Evolutionary conservation across 2,329 filamentous ascomycete genomes (phyloP), one percentile per base, ranked within the genome.

Genomic region (Pseudocercospora crystallina): DNA sequence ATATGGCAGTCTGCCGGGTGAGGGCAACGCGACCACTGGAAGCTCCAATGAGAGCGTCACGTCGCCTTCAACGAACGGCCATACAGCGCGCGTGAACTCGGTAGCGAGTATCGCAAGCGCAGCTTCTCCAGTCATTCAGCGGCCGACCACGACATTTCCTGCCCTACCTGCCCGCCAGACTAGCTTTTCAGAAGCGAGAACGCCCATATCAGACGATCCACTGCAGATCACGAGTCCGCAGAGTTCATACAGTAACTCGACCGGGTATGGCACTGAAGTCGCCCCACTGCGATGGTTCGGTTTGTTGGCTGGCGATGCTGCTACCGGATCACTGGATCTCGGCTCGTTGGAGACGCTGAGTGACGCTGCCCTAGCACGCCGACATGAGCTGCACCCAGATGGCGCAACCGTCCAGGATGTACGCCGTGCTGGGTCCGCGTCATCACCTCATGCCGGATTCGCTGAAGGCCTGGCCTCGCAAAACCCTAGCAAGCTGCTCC

Each of bases 271-370:
- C 12, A 57, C 69, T 11, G 71, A 74, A 38, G 67, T 71, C 11
- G 75, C 74, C n/a, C 74, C 75, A 5, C 60, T 76, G 43, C 71
- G 73, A 54, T 78, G 75, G 73, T 77, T 77, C 54, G 75, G 76
- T 41, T 61, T 78, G 5, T 65, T 76, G 47, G 74, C 73, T 36
- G 71, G 72, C 40, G 73, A 76, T 57, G 73, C 72, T 5, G 65
- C 69, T 32, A 67, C 67, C 11, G 54, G 48, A 11, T 50, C 53
- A 11, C 49, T 60, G 10, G 57, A 65, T 34, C 29, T 55, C 12
- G 56, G 53, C 5, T 51, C 58, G 11, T 53, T 63, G 7, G 61
- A 64, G 12, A 49, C 56, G 13, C 49, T 64, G 10, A 53, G 57
- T 40, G 58, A 61, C 42, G 58, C 57, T 3, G 61, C 60, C 3